Evolutionary conservation across 2,329 filamentous ascomycete species (phyloP).

Genomic region (Reticulascus tulasneorum): DNA sequence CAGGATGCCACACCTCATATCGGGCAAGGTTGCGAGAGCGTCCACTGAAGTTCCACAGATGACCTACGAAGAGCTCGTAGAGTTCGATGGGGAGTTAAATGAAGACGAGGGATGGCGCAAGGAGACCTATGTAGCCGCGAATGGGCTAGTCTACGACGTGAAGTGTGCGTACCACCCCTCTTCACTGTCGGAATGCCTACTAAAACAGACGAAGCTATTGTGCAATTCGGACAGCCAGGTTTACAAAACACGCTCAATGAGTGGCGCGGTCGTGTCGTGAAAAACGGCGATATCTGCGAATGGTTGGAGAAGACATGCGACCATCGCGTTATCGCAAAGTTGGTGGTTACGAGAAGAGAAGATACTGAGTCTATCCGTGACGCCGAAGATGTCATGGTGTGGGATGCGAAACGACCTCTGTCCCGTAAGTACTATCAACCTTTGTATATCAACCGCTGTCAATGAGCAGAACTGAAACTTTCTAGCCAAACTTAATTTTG

Average conservation of each 20-base stretch:
- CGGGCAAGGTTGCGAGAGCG: too few relatives aligned
- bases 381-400: not conserved
- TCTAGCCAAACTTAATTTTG: too few relatives aligned
- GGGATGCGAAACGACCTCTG: not conserved
- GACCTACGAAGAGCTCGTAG: not conserved
- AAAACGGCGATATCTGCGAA: not conserved
- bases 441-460: too few relatives aligned
- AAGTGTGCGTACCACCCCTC: conserved; percentile 10
- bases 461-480: too few relatives aligned
- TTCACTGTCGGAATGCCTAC: not conserved
- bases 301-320: not conserved
- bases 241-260: not conserved
- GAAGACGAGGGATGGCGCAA: not conserved
- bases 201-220: not conserved
- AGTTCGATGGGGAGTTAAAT: conserved; percentile 1
- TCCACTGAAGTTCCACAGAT: conserved; percentile 1
- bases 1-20: too few relatives aligned
- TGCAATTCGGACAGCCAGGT: conserved; percentile 1
- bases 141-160: conserved; percentile 10
- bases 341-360: not conserved
- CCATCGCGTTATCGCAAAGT: not conserved
- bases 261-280: conserved; percentile 1
- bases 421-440: not conserved
- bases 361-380: too few relatives aligned
- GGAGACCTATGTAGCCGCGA: conserved; percentile 4